Evolutionary conservation across 192 early-diverging fungal genomes (phyloP).

Genomic region (Allomyces javanicus): DNA sequence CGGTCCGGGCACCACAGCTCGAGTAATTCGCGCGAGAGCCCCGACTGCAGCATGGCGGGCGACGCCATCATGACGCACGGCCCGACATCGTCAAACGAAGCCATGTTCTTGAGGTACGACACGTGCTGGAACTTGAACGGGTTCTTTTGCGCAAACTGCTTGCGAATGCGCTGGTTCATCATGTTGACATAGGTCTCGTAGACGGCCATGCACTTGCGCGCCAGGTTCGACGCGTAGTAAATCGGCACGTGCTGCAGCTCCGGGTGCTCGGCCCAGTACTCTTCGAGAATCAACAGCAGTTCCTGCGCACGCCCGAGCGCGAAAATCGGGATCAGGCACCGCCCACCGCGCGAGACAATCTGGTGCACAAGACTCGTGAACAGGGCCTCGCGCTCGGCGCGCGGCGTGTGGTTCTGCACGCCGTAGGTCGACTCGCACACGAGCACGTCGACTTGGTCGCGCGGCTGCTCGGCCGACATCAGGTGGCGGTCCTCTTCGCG

Average conservation of each 20-base stretch:
- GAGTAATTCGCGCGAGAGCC: slow-evolving; percentile 81
- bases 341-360: slow-evolving; percentile 64
- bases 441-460: slow-evolving; percentile 66
- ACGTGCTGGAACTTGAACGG: slow-evolving; percentile 96
- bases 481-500: slow-evolving; percentile 97
- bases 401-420: slow-evolving; percentile 85
- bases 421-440: slow-evolving; percentile 95
- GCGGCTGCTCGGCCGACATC: slow-evolving; percentile 84
- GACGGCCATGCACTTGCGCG: slow-evolving; percentile 93
- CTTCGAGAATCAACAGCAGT: slow-evolving; percentile 85
- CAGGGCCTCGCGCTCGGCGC: slow-evolving; percentile 71
- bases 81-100: slow-evolving; percentile 78
- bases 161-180: slow-evolving; percentile 88
- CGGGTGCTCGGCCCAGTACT: slow-evolving; percentile 84
- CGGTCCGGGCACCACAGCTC: slow-evolving; percentile 87
- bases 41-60: slow-evolving; percentile 95
- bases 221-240: slow-evolving; percentile 83
- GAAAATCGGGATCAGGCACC: slow-evolving; percentile 89
- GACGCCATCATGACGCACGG: slow-evolving; percentile 98
- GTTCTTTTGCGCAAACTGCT: slow-evolving; percentile 62
- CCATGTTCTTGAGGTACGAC: slow-evolving; percentile 64
- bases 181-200: slow-evolving; percentile 95
- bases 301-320: slow-evolving; percentile 96
- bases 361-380: slow-evolving; percentile 73
- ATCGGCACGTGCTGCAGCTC: slow-evolving; percentile 79